phyloP scores from a whole-genome alignment of 768 basidiomycete genomes.

The Amanita subjunquillea region DNA sequence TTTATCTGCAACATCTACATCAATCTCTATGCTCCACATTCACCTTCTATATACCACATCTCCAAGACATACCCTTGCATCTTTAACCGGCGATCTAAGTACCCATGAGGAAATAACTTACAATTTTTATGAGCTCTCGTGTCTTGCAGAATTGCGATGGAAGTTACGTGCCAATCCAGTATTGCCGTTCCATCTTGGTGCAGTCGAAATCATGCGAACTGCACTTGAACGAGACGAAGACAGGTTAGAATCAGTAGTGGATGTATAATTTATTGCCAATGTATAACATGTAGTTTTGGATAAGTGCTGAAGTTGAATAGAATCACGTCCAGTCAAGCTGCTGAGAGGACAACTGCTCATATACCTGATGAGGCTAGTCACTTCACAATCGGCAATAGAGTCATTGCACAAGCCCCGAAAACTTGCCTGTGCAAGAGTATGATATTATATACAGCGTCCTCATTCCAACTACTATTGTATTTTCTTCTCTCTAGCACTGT shows the following conservation, averaged over 20 bases:
- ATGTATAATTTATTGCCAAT: background rate
- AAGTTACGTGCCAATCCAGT: slow-evolving; percentile 37
- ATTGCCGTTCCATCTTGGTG: slow-evolving; percentile 68
- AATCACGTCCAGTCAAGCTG: too few species aligned
- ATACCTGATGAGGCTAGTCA: too few species aligned
- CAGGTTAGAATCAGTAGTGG: background rate
- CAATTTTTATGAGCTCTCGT: slow-evolving; percentile 61
- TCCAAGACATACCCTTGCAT: slow-evolving; percentile 20
- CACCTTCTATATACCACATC: slow-evolving; percentile 47
- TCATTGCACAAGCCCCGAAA: too few species aligned
- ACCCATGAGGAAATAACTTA: slow-evolving; percentile 47
- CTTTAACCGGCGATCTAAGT: slow-evolving; percentile 16
- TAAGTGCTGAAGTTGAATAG: too few species aligned
- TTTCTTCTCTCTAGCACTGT: slow-evolving; percentile 65
- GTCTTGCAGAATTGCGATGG: slow-evolving; percentile 44
- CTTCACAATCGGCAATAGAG: too few species aligned
- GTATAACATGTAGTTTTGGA: background rate
- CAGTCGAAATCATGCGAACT: slow-evolving; percentile 51
- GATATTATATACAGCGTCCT: background rate
- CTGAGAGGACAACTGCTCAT: too few species aligned
- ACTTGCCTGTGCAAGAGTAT: background rate
- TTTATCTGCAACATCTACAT: slow-evolving; percentile 26
- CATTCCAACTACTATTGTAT: slow-evolving; percentile 36
- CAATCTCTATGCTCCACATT: slow-evolving; percentile 46
- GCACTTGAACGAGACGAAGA: slow-evolving; percentile 26